Conservation (phyloP, 768 basidiomycete species). For the Agaricus blazei region DNA sequence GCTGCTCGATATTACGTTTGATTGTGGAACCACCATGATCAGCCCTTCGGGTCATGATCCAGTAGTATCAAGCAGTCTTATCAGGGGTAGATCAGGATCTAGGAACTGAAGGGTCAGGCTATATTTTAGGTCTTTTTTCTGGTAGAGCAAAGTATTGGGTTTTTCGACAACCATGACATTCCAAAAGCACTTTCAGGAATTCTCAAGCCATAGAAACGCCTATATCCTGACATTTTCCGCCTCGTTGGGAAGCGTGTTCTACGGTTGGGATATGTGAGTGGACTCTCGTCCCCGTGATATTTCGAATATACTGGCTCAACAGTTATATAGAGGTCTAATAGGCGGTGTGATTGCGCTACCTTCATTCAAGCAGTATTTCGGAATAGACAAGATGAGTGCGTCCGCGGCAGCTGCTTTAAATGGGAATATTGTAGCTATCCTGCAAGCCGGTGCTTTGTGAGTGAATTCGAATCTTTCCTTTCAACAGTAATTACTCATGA, state of each 20-base stretch:
- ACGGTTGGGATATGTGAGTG: slow-evolving; percentile 40
- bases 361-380: slow-evolving; percentile 41
- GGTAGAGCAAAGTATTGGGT: no score
- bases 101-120: no score
- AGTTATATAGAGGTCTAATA: slow-evolving; percentile 30
- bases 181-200: slow-evolving; percentile 16
- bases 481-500: neutral
- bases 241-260: slow-evolving; percentile 44
- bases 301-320: neutral
- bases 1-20: no score
- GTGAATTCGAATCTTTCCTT: slow-evolving; percentile 9
- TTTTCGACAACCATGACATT: slow-evolving; percentile 16
- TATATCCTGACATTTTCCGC: slow-evolving; percentile 40
- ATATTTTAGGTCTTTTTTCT: no score
- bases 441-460: slow-evolving; percentile 46
- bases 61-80: no score
- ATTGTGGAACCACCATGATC: no score
- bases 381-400: slow-evolving; percentile 31
- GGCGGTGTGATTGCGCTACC: slow-evolving; percentile 42
- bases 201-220: slow-evolving; percentile 35
- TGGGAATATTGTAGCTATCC: slow-evolving; percentile 46
- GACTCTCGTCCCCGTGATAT: neutral
- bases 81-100: no score
- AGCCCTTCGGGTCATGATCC: no score
- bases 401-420: slow-evolving; percentile 32